phyloP scores from a whole-genome alignment of 2,329 filamentous ascomycete species.

The Knufia fluminis region DNA sequence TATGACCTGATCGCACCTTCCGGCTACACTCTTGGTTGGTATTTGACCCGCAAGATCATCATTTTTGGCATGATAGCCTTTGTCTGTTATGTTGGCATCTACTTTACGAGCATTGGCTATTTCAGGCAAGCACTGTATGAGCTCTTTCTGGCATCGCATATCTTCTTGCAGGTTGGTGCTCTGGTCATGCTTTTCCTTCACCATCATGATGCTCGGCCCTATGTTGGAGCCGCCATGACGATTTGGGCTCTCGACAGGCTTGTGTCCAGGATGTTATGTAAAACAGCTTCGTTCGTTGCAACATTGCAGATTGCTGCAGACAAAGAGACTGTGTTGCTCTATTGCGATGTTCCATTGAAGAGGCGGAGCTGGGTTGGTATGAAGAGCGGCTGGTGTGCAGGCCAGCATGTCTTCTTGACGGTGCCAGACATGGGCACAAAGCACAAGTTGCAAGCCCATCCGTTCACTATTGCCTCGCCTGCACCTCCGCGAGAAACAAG shows the following conservation, averaged over 20 bases:
- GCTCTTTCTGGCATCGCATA: constrained; percentile 50
- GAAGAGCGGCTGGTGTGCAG: constrained; percentile 50
- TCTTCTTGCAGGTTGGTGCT: constrained; percentile 48
- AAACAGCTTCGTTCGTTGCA: constrained; percentile 40
- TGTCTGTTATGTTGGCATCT: constrained; percentile 51
- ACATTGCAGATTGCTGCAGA: constrained; percentile 48
- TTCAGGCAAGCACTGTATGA: constrained; percentile 56
- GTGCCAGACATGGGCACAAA: constrained; percentile 46
- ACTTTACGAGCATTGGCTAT: constrained; percentile 51
- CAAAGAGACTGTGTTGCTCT: constrained; percentile 44
- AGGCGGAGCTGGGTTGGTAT: constrained; percentile 16
- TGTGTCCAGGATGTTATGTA: constrained; percentile 48
- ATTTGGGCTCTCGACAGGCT: constrained; percentile 53
- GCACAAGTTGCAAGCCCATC: constrained; percentile 52
- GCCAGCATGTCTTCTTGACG: constrained; percentile 56
- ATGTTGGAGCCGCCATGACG: constrained; percentile 43
- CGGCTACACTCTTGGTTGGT: constrained; percentile 42
- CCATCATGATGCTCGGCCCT: constrained; percentile 44
- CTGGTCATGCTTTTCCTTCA: constrained; percentile 53
- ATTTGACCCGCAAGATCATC: constrained; percentile 45
- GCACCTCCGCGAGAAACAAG: constrained; percentile 12
- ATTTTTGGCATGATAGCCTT: constrained; percentile 48
- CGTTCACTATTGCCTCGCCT: constrained; percentile 55
- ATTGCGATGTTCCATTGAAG: constrained; percentile 24
- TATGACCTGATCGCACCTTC: constrained; percentile 42